Base-by-base conservation (phyloP, 345 rosid genomes). In the Anacardium occidentale region DNA sequence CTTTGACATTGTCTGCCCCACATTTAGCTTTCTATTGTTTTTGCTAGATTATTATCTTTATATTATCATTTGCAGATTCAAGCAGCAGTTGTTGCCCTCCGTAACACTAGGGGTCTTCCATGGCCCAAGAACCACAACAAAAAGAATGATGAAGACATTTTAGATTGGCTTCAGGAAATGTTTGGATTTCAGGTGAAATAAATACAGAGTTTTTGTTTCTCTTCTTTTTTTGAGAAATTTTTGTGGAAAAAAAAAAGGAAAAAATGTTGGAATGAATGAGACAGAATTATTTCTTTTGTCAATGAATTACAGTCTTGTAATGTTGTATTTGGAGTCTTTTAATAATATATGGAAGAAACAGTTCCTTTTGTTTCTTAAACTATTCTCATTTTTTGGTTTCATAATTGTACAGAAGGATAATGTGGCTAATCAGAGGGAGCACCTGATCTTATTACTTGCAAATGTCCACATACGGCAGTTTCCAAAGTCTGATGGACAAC, bases 71-170 rank as follows among this genome's bases (percentile, higher is more conserved):
- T 78, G 40, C 71, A 96, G 99, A 91, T 96, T 75, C 90, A 85
- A 93, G 99, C 98, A 64, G 96, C 97, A 68, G 96, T 89, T 78
- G 65, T 85, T 77, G 97, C 93, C 24, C 97, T 96, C 73, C 97
- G 99, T 66, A 86, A 90, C 82, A 93, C 96, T n/a, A 88, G 99
- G 81, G 99, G 98, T 74, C 97, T 96, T 79, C 99, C 97, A 51
- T 96, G 98, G 98, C 98, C 95, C 68, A 90, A 86, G 71, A 91
- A 85, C 71, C 84, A 84, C 89, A 85, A 85, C 74, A 89, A 82
- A 86, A 93, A 89, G 83, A 91, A 85, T 75, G 97, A 90, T 50
- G 95, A 86, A 56, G 99, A 96, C 78, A 86, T 96, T 84, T 88
- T 96, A 45, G 97, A 96, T 84, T 96, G 99, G 99, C 98, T 96